phyloP scores from a whole-genome alignment of 352 stramenopile genomes.

The Aphanomyces stellatus region DNA sequence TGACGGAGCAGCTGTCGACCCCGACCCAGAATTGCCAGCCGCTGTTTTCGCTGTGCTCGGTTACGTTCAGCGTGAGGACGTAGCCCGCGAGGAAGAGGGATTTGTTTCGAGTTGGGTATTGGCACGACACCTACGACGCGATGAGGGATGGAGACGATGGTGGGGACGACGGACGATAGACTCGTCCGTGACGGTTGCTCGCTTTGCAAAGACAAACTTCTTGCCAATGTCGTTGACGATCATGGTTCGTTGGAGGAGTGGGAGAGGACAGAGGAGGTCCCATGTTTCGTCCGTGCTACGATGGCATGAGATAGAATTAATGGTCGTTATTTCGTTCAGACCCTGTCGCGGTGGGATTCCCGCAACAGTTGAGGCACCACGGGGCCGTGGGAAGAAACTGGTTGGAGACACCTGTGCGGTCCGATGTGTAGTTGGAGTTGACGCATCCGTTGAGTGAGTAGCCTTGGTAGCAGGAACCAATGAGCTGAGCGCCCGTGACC shows the following conservation, averaged over 20 bases:
- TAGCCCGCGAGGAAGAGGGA: slow-evolving; percentile 52
- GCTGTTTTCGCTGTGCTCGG: slow-evolving; percentile 37
- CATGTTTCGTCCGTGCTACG: slow-evolving; percentile 55
- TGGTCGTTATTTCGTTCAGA: slow-evolving; percentile 4
- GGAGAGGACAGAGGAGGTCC: slow-evolving; percentile 65
- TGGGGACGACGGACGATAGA: slow-evolving; percentile 28
- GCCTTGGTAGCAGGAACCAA: slow-evolving; percentile 16
- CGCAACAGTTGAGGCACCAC: slow-evolving; percentile 70
- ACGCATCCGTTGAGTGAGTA: slow-evolving; percentile 5
- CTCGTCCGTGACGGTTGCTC: slow-evolving; percentile 41
- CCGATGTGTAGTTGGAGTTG: slow-evolving; percentile 6
- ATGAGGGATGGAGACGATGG: background rate
- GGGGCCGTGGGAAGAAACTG: slow-evolving; percentile 6
- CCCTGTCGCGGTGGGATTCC: slow-evolving; percentile 41
- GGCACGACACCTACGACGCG: slow-evolving; percentile 23
- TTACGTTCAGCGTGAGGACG: slow-evolving; percentile 40
- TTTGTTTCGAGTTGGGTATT: slow-evolving; percentile 41
- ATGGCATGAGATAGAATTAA: background rate
- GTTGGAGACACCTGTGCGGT: slow-evolving; percentile 15
- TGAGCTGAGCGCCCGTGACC: slow-evolving; percentile 1
- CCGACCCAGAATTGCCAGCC: slow-evolving; percentile 54
- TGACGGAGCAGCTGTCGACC: slow-evolving; percentile 54
- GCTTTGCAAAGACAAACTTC: slow-evolving; percentile 53
- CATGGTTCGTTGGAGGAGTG: slow-evolving; percentile 51
- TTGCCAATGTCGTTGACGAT: slow-evolving; percentile 44